phyloP scores from a whole-genome alignment of 2,329 filamentous ascomycete genomes.

The Colletotrichum scovillei region DNA sequence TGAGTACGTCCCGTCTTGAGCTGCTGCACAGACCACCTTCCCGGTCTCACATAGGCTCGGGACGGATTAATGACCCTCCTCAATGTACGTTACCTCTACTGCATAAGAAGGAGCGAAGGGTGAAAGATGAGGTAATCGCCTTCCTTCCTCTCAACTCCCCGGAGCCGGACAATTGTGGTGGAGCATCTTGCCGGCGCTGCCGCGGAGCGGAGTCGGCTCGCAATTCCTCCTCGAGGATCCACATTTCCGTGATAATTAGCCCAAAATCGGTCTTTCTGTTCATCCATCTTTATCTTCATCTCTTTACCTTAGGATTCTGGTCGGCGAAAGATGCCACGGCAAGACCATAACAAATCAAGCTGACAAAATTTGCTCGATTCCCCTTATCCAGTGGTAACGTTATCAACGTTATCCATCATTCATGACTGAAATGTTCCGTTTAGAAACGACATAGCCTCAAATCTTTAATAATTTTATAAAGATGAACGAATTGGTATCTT shows the following conservation, averaged over 20 bases:
- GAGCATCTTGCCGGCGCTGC: not conserved
- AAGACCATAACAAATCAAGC: not conserved
- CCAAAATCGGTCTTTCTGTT: not conserved
- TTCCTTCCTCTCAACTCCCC: not conserved
- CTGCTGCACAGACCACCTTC: not conserved
- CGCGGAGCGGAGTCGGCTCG: not conserved
- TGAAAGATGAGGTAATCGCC: not conserved
- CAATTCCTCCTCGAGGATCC: not conserved
- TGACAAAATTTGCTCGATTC: not conserved
- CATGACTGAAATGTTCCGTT: no score
- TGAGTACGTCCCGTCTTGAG: not conserved
- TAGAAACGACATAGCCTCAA: no score
- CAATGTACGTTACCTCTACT: no score
- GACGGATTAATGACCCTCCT: not conserved
- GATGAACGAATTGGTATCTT: no score
- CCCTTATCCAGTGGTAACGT: not conserved
- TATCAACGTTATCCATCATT: not conserved
- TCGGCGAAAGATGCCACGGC: not conserved
- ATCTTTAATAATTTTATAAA: no score
- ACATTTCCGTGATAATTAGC: not conserved
- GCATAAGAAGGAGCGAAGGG: not conserved
- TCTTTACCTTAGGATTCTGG: not conserved
- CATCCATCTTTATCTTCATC: not conserved
- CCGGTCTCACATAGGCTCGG: not conserved
- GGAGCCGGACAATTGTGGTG: not conserved